Base-by-base conservation (phyloP, 768 basidiomycete genomes). In the Tricholoma hemisulphureum region DNA sequence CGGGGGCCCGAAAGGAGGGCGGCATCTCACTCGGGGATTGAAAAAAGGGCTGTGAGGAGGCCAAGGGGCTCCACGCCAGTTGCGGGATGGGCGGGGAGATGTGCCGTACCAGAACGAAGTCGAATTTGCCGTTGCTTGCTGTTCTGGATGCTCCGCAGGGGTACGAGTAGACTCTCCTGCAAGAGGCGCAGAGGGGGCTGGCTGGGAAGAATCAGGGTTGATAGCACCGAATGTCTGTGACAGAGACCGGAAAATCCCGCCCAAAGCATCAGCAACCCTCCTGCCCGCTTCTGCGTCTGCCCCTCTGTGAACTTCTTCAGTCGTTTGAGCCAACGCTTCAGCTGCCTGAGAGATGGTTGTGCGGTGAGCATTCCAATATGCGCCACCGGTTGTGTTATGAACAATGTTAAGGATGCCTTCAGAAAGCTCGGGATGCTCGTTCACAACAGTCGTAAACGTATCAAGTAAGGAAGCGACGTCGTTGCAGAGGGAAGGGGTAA, bases 281-380 rank as follows among this genome's bases (percentile, higher is more conserved):
- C 77, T 75, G 13, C 84, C 81, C 1, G 90, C 89, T 61, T 87
- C 85, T 63, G 83, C 82, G 64, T 92, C 89, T 1, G 83, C 72
- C 21, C 67, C 67, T 35, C 77, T 78, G 26, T 79, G 77, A 20
- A 80, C 65, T 18, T 80, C 77, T 29, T 76, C 77, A 0, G 81
- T 70, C n/a, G 77, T 73, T 53, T 80, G 82, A 14, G 80, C 77
- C 7, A 88, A 64, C 32, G 80, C 77, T 31, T 81, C 79, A 3
- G 83, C 85, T 18, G 84, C 82, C 20, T 82, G 80, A 7, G 83
- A 79, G 43, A 90, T 69, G 2, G 81, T 73, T 8, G 82, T 80
- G 49, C 86, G 82, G 63, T 90, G 87, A 26, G 78, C 69, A 32
- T 74, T 69, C 89, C 88, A 93, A 66, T 93, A 92, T 8, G 80